A percentile compares a stretch with the other conserved stretches of the same genome.
Evolutionary conservation across 2,329 filamentous ascomycete genomes (phyloP).

Genomic region (Cladophialophora psammophila): DNA sequence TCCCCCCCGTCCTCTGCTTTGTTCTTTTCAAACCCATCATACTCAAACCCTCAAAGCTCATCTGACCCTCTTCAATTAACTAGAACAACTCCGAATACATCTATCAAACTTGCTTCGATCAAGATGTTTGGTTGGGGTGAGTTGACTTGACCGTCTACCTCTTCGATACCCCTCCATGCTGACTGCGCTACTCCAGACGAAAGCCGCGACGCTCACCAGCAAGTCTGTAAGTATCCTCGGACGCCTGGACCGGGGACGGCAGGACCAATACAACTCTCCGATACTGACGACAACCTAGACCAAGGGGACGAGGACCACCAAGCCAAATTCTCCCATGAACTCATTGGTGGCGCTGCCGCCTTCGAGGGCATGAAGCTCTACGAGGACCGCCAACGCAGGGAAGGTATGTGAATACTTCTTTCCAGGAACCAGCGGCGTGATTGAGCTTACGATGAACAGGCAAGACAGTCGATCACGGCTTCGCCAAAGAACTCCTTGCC

Average conservation of each 20-base stretch:
- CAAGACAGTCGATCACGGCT: conserved; percentile 73
- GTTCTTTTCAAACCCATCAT: background rate
- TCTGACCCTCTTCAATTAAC: background rate
- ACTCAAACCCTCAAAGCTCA: background rate
- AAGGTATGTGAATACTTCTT: conserved; percentile 60
- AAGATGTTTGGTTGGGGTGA: conserved; percentile 45
- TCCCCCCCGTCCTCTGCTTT: conserved; percentile 8
- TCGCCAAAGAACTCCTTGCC: conserved; percentile 78
- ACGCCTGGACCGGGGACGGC: background rate
- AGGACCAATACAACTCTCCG: background rate
- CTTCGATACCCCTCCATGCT: conserved; percentile 9
- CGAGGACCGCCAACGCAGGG: conserved; percentile 74
- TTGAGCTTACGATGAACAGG: conserved; percentile 52
- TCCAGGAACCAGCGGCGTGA: background rate
- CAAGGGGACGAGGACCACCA: conserved; percentile 60
- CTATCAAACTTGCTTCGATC: conserved; percentile 17
- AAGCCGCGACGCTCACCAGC: conserved; percentile 61
- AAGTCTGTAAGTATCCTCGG: conserved; percentile 50
- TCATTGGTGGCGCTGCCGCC: conserved; percentile 76
- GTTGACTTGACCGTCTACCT: background rate
- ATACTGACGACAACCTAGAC: conserved; percentile 40
- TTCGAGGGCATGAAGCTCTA: conserved; percentile 83
- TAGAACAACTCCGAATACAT: background rate
- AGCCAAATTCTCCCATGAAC: conserved; percentile 73
- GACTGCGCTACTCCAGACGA: conserved; percentile 51